Evolutionary conservation across 129 eudicot genomes (phyloP).

Genomic region (Escallonia herrerae): DNA sequence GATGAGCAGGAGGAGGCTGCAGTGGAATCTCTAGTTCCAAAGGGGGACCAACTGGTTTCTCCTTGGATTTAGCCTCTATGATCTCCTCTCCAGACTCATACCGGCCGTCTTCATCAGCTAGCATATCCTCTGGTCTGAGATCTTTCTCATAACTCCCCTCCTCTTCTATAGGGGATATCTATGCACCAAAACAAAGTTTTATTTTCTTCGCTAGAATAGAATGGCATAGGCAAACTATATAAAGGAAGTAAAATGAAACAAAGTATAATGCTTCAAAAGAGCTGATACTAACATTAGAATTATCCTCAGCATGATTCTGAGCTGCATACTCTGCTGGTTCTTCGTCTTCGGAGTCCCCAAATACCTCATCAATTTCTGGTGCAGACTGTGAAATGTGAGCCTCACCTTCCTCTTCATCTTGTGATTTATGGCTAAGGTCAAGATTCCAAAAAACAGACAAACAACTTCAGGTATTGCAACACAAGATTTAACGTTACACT

Average conservation of each 20-base stretch:
- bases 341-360: slow-evolving; percentile 98
- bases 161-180: slow-evolving; percentile 90
- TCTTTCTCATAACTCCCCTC: slow-evolving; percentile 65
- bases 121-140: slow-evolving; percentile 84
- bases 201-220: slow-evolving; percentile 8
- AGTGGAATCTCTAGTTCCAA: slow-evolving; percentile 92
- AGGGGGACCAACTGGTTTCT: slow-evolving; percentile 95
- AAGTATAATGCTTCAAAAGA: not conserved
- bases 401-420: slow-evolving; percentile 74
- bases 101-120: slow-evolving; percentile 91
- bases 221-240: not conserved
- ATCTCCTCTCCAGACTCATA: slow-evolving; percentile 90
- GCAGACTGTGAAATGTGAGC: slow-evolving; percentile 57
- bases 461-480: too few relatives aligned
- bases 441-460: not conserved
- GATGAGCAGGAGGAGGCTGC: slow-evolving; percentile 76
- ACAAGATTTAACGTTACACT: too few relatives aligned
- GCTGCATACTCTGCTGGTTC: slow-evolving; percentile 63
- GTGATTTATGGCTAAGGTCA: slow-evolving; percentile 38
- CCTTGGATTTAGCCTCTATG: slow-evolving; percentile 51
- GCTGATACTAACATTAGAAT: slow-evolving; percentile 51
- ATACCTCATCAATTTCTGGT: slow-evolving; percentile 94
- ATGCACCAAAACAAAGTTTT: slow-evolving; percentile 5
- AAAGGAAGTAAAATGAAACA: not conserved
- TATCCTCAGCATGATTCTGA: slow-evolving; percentile 61